Evolutionary conservation across 768 basidiomycete species (phyloP), one percentile per base, ranked within the genome.

Genomic region (Lactifluus rugatus): DNA sequence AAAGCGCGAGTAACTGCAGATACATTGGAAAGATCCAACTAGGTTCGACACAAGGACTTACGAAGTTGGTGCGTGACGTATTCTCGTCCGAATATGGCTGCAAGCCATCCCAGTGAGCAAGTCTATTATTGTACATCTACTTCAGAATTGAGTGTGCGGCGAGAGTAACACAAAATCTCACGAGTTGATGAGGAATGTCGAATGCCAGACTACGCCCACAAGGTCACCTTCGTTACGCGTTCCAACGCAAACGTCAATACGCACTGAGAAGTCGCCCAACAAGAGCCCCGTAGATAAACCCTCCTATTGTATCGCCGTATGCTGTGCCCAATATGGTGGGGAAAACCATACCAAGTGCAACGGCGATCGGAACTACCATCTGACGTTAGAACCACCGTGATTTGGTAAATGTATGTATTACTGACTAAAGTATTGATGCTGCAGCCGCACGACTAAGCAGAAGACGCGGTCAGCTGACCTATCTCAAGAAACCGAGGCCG

Each of bases 41-140:
- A 47, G n/a, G n/a, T 32, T 6, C 19, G 26, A 47, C 48, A 19
- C 7, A 21, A 34, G 11, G 39, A 50, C 81, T 60, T 62, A 89
- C 87, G 31, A 87, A 66, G 66, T 83, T 89, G 13, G 87, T 84
- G 65, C 82, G 72, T 1, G 89, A 89, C 3, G 85, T 85, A 63
- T 90, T 80, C 63, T 90, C 89, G 63, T 88, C 85, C 2, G 86
- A 83, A 66, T 88, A 90, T 0, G 84, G 86, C 63, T 90, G 88
- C 19, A 89, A 66, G 9, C 89, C 89, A 16, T 87, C 78, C 84
- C 84, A 89, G 60, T 92, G 89, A 3, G 89, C 87, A 6, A 92
- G 69, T 1, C 84, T 85, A 52, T 7, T 3, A 19, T 85, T 51
- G 7, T 4, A 21, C 19, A 41, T 54, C 16, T 14, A 14, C 34